Conservation (phyloP, 768 basidiomycete genomes). For the Pulveroboletus sp. region DNA sequence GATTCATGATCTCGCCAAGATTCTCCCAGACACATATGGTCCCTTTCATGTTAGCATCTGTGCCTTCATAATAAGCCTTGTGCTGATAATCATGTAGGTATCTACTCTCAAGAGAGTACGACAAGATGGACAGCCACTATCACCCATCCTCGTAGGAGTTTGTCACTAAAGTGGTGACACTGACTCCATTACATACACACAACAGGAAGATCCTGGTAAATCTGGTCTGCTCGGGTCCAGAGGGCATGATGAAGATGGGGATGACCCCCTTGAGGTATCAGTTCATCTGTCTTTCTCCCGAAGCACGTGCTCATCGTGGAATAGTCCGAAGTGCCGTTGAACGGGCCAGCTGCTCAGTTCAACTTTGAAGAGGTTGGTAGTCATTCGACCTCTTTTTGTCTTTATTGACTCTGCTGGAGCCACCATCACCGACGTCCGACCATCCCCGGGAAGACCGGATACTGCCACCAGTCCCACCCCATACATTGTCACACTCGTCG, state of each 20-base stretch:
- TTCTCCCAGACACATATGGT: background rate
- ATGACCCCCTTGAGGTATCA: background rate
- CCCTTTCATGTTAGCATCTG: background rate
- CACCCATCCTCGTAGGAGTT: background rate
- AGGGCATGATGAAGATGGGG: background rate
- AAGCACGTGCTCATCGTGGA: background rate
- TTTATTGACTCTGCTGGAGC: background rate
- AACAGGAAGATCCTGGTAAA: background rate
- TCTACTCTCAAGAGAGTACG: background rate
- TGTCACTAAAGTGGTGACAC: background rate
- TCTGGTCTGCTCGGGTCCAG: background rate
- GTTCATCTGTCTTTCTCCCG: fast-evolving
- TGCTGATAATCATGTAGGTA: background rate
- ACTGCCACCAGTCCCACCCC: too few relatives aligned
- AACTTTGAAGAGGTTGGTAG: too few relatives aligned
- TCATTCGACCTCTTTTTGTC: too few relatives aligned
- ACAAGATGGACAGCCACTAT: background rate
- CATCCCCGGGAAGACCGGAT: too few relatives aligned
- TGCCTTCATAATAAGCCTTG: background rate
- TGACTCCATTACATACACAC: background rate
- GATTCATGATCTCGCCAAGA: background rate
- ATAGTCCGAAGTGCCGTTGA: too few relatives aligned
- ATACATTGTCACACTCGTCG: too few relatives aligned
- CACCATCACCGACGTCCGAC: too few relatives aligned
- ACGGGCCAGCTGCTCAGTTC: too few relatives aligned